Evolutionary conservation across 805 yeast genomes (phyloP), one percentile per base, ranked within the genome.

Genomic region (Candida mattraensis): DNA sequence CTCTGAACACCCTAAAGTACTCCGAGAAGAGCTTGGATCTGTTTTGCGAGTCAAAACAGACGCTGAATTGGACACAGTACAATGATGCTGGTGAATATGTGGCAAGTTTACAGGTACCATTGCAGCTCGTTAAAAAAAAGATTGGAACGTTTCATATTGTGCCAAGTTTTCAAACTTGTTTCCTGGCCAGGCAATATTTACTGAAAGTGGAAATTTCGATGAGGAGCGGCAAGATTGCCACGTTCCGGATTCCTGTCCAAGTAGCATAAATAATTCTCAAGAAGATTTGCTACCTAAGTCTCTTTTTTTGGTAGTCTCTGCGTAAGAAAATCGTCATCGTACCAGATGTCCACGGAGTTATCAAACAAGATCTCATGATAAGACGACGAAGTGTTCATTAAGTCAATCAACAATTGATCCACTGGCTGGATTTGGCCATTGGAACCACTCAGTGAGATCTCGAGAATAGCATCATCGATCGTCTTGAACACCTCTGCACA

Each of bases 121-220:
- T 48, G 16, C 15, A 14, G 5, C 11, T 30, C 12, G 24, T 26
- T 7, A 31, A 30, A 10, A 33, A 39, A 11, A 19, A 21, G 4
- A 66, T 69, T 29, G 64, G 72, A 24, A 60, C 60, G 30, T 67
- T 73, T 30, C 76, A 79, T 1, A 53, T 82, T 36, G 54, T 77
- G 12, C 87, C 87, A 1, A 70, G 70, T 36, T 81, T 80, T 54
- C 85, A 80, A 47, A 72, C 70, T 32, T 82, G 87, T 56, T 58
- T 76, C 37, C 64, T 79, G n/a, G 72, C 80, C 4, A 66, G 87
- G 51, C 55, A 71, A 12, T 80, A 82, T 53, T 66, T 74, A 40
- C 13, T 56, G 17, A 19, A 19, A 5, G 31, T 54, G 5, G 37
- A 37, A 2, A 24, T 50, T 10, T 24, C 39, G 5, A n/a, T n/a